A percentile compares a stretch with the other conserved stretches of the same genome.
These are phyloP conservation scores for Mycena capillaripes DNA, from an alignment of 768 basidiomycete genomes.

Conservation along the genomic window DNA sequence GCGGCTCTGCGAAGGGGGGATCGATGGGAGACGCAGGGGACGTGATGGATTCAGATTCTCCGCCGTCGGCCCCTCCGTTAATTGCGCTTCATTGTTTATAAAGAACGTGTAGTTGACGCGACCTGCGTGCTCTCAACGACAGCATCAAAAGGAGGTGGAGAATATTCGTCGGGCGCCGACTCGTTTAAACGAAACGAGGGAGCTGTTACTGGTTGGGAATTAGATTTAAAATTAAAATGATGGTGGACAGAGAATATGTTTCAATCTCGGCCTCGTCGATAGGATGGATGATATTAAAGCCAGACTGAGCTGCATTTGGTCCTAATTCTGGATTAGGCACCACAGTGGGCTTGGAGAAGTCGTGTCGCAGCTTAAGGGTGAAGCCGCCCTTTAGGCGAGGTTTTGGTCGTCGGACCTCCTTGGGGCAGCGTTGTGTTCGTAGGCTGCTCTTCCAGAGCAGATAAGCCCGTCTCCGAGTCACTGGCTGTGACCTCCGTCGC, in stretches of 20 bases:
- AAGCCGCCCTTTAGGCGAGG: neutral
- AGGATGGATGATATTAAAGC: neutral
- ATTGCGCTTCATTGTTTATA: constrained; percentile 10
- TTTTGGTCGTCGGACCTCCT: neutral
- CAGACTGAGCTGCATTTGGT: neutral
- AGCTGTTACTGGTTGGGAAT: neutral
- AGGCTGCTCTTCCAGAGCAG: neutral
- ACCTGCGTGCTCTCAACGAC: neutral
- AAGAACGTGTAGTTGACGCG: neutral
- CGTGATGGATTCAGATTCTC: neutral
- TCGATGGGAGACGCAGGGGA: too few species aligned
- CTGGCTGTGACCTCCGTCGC: neutral
- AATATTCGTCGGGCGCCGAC: neutral
- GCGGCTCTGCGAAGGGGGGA: too few species aligned
- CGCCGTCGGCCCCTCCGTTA: neutral
- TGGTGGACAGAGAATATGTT: neutral
- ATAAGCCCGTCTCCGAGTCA: neutral
- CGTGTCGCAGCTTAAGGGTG: constrained; percentile 13
- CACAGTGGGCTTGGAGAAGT: neutral
- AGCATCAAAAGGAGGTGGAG: neutral
- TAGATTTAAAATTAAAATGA: neutral
- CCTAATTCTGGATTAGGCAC: neutral
- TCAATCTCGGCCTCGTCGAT: neutral
- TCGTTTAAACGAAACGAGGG: neutral
- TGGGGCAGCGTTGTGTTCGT: neutral